A percentile compares a stretch with the other conserved stretches of the same genome.
phyloP scores from a whole-genome alignment of 305 asterid genomes.

The Caryopteris hybrid region DNA sequence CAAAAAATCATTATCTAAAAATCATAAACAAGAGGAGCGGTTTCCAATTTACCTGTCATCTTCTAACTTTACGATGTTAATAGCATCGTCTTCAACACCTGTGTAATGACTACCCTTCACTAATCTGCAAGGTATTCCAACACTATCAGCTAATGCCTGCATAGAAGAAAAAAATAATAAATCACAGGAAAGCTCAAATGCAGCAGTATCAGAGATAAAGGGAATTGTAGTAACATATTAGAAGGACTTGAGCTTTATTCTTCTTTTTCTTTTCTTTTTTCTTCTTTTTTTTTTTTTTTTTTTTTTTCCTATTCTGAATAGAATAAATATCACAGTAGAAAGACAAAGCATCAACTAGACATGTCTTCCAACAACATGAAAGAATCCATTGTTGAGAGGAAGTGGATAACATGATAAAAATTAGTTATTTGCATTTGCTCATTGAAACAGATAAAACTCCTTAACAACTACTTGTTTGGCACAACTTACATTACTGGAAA shows the following conservation, averaged over 20 bases:
- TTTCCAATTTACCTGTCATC: conserved; percentile 66
- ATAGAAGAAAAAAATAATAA: conserved; percentile 24
- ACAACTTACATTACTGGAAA: background rate
- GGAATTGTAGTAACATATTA: conserved; percentile 9
- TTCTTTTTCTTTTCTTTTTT: background rate
- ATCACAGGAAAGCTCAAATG: conserved; percentile 16
- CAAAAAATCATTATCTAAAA: background rate
- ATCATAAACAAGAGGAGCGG: conserved; percentile 1
- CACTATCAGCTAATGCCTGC: conserved; percentile 93
- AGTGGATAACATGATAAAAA: background rate
- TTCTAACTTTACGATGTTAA: conserved; percentile 76
- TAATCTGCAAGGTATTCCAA: conserved; percentile 92
- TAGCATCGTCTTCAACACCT: conserved; percentile 96
- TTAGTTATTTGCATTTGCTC: background rate
- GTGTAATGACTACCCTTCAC: conserved; percentile 94
- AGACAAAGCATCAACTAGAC: conserved; percentile 1
- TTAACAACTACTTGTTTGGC: background rate
- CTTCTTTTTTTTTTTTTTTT: too few relatives aligned
- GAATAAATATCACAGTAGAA: background rate
- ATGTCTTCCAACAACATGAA: conserved; percentile 6
- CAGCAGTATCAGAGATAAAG: conserved; percentile 15
- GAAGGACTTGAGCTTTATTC: conserved; percentile 2
- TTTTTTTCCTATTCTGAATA: background rate
- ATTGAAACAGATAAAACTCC: background rate
- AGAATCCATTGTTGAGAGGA: conserved; percentile 4